Evolutionary conservation across 495 filamentous ascomycete species (phyloP), one percentile per base, ranked within the genome.

Genomic region (Hypoxylon intermedium): DNA sequence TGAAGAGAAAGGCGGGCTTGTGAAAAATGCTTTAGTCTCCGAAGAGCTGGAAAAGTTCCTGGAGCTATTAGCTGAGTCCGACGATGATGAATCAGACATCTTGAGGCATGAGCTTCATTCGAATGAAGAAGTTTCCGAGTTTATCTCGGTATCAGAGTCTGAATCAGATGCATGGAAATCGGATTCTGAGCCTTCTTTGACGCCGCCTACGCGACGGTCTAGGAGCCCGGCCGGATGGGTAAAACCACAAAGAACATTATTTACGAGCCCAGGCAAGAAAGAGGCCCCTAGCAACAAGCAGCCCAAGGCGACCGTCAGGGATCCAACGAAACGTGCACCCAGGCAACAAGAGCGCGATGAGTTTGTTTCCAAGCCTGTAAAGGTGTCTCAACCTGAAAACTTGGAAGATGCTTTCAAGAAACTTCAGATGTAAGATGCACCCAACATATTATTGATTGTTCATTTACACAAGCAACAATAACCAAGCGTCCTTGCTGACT

Each of bases 391-490:
- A 9, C 37, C 58, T 26, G 53, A 19, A 24, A 56, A 57, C 13
- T 34, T 72, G 6, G 67, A 72, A 44, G 67, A 72, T 37, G 42
- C 43, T 36, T 72, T 72, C 41, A 44, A 67, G 11, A 67, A 70
- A 46, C 64, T 72, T 53, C 61, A 63, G 38, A 67, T 72, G 69
- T 72, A 58, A 60, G 58, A 31, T 16, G 20, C 11, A 15, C 18
- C 13, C 9, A 52, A 45, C 7, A 21, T 33, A 33, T 9, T 23
- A 16, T 12, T 12, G 7, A 18, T 28, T 20, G 26, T 12, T 41
- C 6, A 46, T 7, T 0, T 0, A 4, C 28, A 6, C n/a, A 5
- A 52, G 50, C 13, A 11, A 11, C 2, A 11, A 31, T 18, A 44
- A 23, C 2, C 11, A 34, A 20, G 9, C 45, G 21, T 44, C 44